These are phyloP conservation scores for Rhizopogon roseolus DNA, from an alignment of 768 basidiomycete species.

Conservation along the genomic window DNA sequence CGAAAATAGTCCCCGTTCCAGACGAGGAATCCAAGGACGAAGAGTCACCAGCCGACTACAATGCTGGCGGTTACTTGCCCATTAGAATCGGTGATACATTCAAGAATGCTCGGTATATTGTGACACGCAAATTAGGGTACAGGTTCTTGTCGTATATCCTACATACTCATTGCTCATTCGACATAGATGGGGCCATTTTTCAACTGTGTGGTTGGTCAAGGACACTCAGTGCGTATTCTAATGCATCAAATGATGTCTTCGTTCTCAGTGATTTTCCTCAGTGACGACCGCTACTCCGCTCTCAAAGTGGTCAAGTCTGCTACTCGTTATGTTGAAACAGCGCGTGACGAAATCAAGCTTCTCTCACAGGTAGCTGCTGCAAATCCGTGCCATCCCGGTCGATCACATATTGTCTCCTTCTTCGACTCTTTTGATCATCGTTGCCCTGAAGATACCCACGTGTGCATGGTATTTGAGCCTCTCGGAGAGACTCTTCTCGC, in stretches of 20 bases:
- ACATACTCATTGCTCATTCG: slow-evolving; percentile 4
- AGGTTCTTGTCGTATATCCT: slow-evolving; percentile 12
- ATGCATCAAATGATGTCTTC: slow-evolving; percentile 1
- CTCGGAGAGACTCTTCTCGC: slow-evolving; percentile 76
- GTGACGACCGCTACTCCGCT: slow-evolving; percentile 74
- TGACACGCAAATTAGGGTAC: slow-evolving; percentile 87
- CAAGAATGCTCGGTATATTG: slow-evolving; percentile 77
- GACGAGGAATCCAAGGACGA: slow-evolving; percentile 68
- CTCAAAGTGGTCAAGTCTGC: slow-evolving; percentile 96
- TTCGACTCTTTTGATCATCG: slow-evolving; percentile 85
- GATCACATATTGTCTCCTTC: slow-evolving; percentile 79
- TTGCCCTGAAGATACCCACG: slow-evolving; percentile 67
- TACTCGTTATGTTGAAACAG: slow-evolving; percentile 92
- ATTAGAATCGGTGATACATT: slow-evolving; percentile 81
- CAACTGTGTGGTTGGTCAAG: slow-evolving; percentile 89
- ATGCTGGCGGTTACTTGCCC: slow-evolving; percentile 74
- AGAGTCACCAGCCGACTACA: slow-evolving; percentile 81
- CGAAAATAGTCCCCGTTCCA: slow-evolving; percentile 68
- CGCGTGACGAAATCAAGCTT: slow-evolving; percentile 93
- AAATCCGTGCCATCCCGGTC: slow-evolving; percentile 74
- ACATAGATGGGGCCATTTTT: slow-evolving; percentile 89
- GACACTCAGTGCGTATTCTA: slow-evolving; percentile 58
- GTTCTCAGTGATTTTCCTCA: slow-evolving; percentile 25
- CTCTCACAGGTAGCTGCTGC: slow-evolving; percentile 68
- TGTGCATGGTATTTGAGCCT: slow-evolving; percentile 90